These are phyloP conservation scores for Talaromyces funiculosus DNA, from an alignment of 2,329 filamentous ascomycete species.

Conservation along the genomic window DNA sequence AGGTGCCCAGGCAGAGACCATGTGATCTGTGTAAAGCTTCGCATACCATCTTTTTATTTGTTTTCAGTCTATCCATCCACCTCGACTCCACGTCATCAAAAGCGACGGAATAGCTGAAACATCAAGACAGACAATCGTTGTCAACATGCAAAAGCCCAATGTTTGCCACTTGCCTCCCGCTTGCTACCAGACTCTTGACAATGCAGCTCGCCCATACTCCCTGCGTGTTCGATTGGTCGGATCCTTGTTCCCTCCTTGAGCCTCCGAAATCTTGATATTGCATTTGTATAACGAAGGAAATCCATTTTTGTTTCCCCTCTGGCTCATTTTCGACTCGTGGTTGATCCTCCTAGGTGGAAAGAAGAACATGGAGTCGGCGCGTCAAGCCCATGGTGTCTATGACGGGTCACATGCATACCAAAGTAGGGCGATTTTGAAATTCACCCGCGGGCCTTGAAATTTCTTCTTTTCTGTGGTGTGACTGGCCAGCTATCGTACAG, in stretches of 20 bases:
- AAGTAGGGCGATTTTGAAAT: background rate
- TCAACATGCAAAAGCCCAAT: background rate
- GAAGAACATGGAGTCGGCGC: background rate
- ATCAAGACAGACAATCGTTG: background rate
- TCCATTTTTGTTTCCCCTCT: background rate
- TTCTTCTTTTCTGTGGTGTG: background rate
- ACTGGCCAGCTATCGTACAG: slow-evolving; percentile 1
- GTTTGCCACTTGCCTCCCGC: background rate
- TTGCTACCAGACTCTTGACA: background rate
- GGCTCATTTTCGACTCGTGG: background rate
- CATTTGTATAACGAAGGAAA: background rate
- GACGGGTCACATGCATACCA: slow-evolving; percentile 3
- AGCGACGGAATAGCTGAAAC: background rate
- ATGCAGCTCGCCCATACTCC: background rate
- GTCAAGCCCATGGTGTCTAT: background rate
- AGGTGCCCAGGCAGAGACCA: background rate
- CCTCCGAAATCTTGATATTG: background rate
- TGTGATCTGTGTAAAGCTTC: background rate
- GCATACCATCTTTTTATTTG: background rate
- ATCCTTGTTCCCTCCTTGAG: background rate
- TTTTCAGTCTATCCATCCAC: background rate
- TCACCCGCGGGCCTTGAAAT: background rate
- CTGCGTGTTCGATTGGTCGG: background rate
- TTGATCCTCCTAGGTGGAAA: background rate
- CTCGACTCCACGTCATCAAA: background rate